Conservation (phyloP, 2,329 filamentous ascomycete species). For the Verticillium alfalfae region DNA sequence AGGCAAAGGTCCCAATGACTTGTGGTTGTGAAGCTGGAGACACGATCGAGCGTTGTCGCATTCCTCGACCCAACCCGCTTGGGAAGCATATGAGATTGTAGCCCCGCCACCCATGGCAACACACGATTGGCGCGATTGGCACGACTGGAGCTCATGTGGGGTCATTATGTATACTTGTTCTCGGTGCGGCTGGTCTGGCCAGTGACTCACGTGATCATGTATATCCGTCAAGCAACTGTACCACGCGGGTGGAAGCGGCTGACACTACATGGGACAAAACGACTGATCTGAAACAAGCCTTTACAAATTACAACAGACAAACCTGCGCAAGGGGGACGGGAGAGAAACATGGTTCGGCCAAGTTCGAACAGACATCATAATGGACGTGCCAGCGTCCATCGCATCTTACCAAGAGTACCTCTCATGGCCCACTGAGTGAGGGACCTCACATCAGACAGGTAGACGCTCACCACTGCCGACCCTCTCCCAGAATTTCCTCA, state of each 20-base stretch:
- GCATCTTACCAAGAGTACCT: neutral
- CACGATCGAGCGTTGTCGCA: neutral
- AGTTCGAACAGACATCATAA: neutral
- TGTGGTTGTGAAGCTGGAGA: neutral
- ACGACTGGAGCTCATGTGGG: too few species aligned
- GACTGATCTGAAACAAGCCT: too few species aligned
- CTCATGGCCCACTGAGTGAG: too few species aligned
- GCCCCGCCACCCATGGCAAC: neutral
- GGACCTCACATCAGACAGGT: neutral
- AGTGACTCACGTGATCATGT: too few species aligned
- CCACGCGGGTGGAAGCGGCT: too few species aligned
- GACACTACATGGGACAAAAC: too few species aligned
- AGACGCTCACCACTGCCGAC: conserved; percentile 37
- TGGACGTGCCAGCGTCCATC: neutral
- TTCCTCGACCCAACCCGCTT: neutral
- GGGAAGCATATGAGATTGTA: neutral
- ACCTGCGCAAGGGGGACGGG: too few species aligned
- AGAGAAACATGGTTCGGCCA: too few species aligned
- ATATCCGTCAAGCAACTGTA: neutral
- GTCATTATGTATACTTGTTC: too few species aligned
- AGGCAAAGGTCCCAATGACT: neutral
- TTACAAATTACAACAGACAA: too few species aligned
- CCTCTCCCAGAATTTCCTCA: conserved; percentile 63
- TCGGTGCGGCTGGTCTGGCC: too few species aligned
- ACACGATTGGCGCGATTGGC: too few species aligned